A percentile compares a stretch with the other conserved stretches of the same genome.
These are phyloP conservation scores for Blumeriella jaapii DNA, from an alignment of 2,329 filamentous ascomycete genomes.

Conservation along the genomic window DNA sequence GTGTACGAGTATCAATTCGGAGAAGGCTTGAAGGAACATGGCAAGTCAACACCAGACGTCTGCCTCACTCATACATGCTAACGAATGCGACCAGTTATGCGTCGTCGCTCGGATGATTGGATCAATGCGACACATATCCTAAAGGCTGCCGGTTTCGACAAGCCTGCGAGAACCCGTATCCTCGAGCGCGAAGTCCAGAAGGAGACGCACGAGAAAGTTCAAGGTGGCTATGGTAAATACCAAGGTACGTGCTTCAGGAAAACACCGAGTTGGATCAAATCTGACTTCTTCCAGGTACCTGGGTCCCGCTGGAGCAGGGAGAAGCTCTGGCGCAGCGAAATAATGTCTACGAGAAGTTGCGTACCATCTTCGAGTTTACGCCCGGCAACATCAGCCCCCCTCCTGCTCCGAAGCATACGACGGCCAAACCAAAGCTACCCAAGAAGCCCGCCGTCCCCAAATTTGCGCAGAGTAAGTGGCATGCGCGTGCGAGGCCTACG, in stretches of 20 bases:
- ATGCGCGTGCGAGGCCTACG: neutral
- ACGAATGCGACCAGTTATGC: slow-evolving; percentile 51
- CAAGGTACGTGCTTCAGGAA: slow-evolving; percentile 53
- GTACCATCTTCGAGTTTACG: slow-evolving; percentile 79
- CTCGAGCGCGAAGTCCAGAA: slow-evolving; percentile 96
- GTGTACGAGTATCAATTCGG: slow-evolving; percentile 90
- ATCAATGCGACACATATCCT: slow-evolving; percentile 99
- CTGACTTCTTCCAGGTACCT: slow-evolving; percentile 55
- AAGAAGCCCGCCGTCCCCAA: slow-evolving; percentile 55
- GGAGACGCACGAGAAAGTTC: slow-evolving; percentile 92
- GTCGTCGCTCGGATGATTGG: slow-evolving; percentile 85
- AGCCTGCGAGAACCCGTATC: slow-evolving; percentile 87
- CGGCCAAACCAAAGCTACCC: slow-evolving; percentile 71
- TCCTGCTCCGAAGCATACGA: slow-evolving; percentile 84
- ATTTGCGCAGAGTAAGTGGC: slow-evolving; percentile 36
- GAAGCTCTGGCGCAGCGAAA: slow-evolving; percentile 77
- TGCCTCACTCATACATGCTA: slow-evolving; percentile 1
- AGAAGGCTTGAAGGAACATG: slow-evolving; percentile 67
- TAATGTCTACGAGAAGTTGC: slow-evolving; percentile 70
- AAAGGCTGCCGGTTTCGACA: slow-evolving; percentile 94
- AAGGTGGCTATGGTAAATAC: slow-evolving; percentile 97
- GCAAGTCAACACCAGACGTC: slow-evolving; percentile 8
- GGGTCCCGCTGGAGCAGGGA: slow-evolving; percentile 81
- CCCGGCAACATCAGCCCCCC: slow-evolving; percentile 81
- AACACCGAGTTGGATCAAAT: neutral